Conservation (phyloP, 2,329 filamentous ascomycete species). For the Rosellinia necatrix region DNA sequence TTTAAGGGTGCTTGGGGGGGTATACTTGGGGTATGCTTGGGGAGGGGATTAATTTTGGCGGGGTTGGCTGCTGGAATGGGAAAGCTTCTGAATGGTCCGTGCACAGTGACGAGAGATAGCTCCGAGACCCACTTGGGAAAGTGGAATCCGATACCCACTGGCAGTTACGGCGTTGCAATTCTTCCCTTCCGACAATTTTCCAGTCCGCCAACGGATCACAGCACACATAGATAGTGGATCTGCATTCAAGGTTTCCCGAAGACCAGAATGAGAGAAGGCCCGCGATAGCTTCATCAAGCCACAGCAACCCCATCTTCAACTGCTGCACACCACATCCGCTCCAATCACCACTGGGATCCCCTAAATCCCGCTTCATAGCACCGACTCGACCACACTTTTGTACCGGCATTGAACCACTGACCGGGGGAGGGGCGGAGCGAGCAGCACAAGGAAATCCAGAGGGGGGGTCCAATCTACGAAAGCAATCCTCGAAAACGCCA, state of each 20-base stretch:
- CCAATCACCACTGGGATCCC: not conserved
- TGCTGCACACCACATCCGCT: not conserved
- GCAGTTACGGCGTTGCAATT: constrained; percentile 22
- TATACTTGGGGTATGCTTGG: too few relatives aligned
- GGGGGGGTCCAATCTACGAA: too few relatives aligned
- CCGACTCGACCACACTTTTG: too few relatives aligned
- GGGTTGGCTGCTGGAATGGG: constrained; percentile 14
- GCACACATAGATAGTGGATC: too few relatives aligned
- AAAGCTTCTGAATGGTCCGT: not conserved
- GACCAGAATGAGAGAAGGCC: constrained; percentile 10
- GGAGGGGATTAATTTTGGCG: too few relatives aligned
- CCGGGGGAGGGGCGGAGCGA: too few relatives aligned
- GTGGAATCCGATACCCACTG: not conserved
- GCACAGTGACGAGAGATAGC: not conserved
- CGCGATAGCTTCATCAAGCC: constrained; percentile 31
- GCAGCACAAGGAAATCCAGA: too few relatives aligned
- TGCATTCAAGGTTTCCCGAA: not conserved
- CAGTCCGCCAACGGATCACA: constrained; percentile 9
- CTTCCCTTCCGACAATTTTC: constrained; percentile 36
- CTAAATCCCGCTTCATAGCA: too few relatives aligned
- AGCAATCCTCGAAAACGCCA: not conserved
- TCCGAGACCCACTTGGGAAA: not conserved
- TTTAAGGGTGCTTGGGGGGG: not conserved
- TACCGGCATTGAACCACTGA: too few relatives aligned
- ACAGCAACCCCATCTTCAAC: not conserved